Evolutionary conservation across 2,329 filamentous ascomycete genomes (phyloP), one percentile per base, ranked within the genome.

Genomic region (Beauveria pseudobassiana): DNA sequence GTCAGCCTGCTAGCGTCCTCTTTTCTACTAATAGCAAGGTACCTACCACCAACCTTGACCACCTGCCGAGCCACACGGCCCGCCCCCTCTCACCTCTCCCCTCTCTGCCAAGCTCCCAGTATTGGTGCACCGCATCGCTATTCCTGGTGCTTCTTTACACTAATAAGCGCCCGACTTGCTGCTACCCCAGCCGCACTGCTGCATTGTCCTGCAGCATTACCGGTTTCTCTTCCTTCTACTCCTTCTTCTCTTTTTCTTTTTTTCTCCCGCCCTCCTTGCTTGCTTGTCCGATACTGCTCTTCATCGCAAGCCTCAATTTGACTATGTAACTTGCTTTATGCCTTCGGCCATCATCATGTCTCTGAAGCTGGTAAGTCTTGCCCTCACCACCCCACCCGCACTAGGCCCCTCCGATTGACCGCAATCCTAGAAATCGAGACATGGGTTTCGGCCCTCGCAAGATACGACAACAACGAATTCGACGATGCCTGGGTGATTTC

Each of bases 401-500:
- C n/a, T 34, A 24, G 34, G 40, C 16, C n/a, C 58, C n/a, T 16
- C 12, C 40, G 40, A 34, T 34, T 48, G 40, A 30, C 50, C 28
- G 40, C 38, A 43, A 40, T 9, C 40, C 16, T 65, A 96, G 95
- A 99, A 89, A 99, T 99, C 76, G 93, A 98, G 79, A 96, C 91
- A 55, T 99, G 95, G 95, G 95, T 98, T 67, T 82, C 88, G 74
- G 95, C 95, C 76, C 86, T 99, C 61, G 87, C 81, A 69, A 88
- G 88, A 73, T 99, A 99, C 79, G 95, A 99, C 78, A 95, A 93
- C 78, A 96, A 96, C 77, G 91, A 99, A 72, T 98, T 96, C 76
- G 93, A 98, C 71, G 89, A 93, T 67, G 87, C 95, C 78, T 98
- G 65, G 84, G 82, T 68, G 85, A 90, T 64, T 98, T 99, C 72